phyloP scores from a whole-genome alignment of 2,329 filamentous ascomycete genomes.

The Trichoderma simmonsii region DNA sequence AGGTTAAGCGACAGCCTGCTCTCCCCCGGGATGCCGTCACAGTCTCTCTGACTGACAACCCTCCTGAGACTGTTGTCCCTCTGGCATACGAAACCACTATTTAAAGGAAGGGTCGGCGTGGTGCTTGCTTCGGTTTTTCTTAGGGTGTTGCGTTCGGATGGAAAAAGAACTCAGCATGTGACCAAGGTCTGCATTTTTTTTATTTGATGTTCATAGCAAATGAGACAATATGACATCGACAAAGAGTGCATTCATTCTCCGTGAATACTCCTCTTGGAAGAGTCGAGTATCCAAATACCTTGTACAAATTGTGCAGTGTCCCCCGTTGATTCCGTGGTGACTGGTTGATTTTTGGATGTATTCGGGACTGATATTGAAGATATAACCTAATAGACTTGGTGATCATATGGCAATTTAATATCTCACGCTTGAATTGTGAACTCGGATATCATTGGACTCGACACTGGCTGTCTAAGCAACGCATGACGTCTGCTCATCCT shows the following conservation, averaged over 20 bases:
- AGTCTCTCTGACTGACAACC: conserved; percentile 76
- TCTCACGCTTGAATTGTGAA: neutral
- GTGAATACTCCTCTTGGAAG: neutral
- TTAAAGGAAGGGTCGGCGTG: conserved; percentile 51
- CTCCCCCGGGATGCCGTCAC: conserved; percentile 77
- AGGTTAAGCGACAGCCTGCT: conserved; percentile 87
- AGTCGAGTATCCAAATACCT: neutral
- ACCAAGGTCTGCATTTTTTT: conserved; percentile 38
- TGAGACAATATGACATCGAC: conserved; percentile 37
- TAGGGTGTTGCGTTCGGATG: conserved; percentile 43
- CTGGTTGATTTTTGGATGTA: neutral
- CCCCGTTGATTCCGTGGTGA: neutral
- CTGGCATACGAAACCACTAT: conserved; percentile 98
- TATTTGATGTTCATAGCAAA: conserved; percentile 39
- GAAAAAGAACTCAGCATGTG: conserved; percentile 43
- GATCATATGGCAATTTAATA: neutral
- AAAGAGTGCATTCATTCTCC: conserved; percentile 7
- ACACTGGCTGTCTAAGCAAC: neutral
- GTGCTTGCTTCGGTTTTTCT: conserved; percentile 39
- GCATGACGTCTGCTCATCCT: neutral
- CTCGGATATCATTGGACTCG: neutral
- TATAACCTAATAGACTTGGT: neutral
- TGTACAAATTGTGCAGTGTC: neutral
- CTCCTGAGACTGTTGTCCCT: conserved; percentile 86
- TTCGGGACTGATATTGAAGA: neutral